Base-by-base conservation (phyloP, 768 basidiomycete genomes). In the Amanita subjunquillea region DNA sequence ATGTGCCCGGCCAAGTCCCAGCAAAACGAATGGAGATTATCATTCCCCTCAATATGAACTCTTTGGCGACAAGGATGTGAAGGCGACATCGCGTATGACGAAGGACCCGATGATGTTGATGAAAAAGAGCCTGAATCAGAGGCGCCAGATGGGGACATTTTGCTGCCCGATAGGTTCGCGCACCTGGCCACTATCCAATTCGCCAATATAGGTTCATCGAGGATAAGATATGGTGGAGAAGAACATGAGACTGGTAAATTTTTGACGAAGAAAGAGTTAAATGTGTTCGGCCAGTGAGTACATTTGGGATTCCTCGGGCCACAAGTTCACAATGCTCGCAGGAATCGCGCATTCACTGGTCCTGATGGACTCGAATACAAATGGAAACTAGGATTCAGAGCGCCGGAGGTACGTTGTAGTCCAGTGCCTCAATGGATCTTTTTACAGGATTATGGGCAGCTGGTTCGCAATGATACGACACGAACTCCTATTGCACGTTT, bases 321-420 rank as follows among this genome's bases (percentile, higher is more conserved):
- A 1, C 23, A 32, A 12, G 25, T 15, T 27, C 27, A 32, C 7
- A 8, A 20, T 32, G 22, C 7, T 23, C 13, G 30, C 12, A 69
- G 68, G 30, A 61, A 62, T 6, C 66, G 66, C n/a, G 59, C 63
- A 7, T 72, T 72, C 42, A 63, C 50, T 1, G 70, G 66, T 0
- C 66, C 60, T 4, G 67, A 71, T 47, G 65, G 65, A 6, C 54
- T 47, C 12, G 55, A 61, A n/a, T 72, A 70, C 27, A 61, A 63
- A 15, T 72, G 69, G 70, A 58, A 60, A 10, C 58, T 69, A 54
- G 53, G 48, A 0, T 36, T 48, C 4, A 58, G 57, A 3, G 60
- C 65, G 10, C 63, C 63, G 27, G 53, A 56, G 43, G 46, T 55
- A 12, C 36, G 49, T 48, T 4, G 6, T 48, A 12, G n/a, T 34